Evolutionary conservation across 2,329 filamentous ascomycete genomes (phyloP).

Genomic region (Fusarium brachygibbosum): DNA sequence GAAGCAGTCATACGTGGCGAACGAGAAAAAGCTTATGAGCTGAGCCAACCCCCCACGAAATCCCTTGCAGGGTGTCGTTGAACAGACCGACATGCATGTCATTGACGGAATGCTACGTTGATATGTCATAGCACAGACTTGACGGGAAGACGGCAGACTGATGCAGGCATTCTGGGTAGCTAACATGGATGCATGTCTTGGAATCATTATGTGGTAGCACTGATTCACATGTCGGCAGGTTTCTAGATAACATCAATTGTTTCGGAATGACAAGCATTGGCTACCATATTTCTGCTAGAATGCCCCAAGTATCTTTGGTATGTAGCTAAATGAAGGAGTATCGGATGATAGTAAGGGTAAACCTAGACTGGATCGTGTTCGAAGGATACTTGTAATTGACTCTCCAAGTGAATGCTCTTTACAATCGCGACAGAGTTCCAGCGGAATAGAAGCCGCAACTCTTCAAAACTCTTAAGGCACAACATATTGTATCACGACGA

Average conservation of each 20-base stretch:
- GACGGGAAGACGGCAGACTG: conserved; percentile 84
- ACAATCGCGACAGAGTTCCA: too few relatives aligned
- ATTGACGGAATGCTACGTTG: conserved; percentile 83
- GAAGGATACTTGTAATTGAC: too few relatives aligned
- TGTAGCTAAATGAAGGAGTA: not conserved
- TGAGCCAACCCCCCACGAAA: conserved; percentile 69
- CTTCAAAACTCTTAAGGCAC: conserved; percentile 56
- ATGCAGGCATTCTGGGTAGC: conserved; percentile 77
- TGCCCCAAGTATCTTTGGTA: too few relatives aligned
- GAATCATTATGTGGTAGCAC: conserved; percentile 59
- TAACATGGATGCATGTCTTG: conserved; percentile 58
- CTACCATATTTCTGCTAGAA: too few relatives aligned
- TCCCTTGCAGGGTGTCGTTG: conserved; percentile 80
- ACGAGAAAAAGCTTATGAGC: not conserved
- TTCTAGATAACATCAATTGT: conserved; percentile 75
- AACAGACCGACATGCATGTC: conserved; percentile 80
- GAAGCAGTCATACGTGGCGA: not conserved
- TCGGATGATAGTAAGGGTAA: too few relatives aligned
- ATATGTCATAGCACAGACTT: conserved; percentile 89
- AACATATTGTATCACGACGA: conserved; percentile 77
- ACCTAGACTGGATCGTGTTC: not conserved
- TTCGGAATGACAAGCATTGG: conserved; percentile 45
- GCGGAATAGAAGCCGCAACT: not conserved
- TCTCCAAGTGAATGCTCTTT: not conserved
- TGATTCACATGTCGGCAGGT: conserved; percentile 63